Conservation (phyloP, 23 red algal species). For the Porphyridium purpureum region DNA sequence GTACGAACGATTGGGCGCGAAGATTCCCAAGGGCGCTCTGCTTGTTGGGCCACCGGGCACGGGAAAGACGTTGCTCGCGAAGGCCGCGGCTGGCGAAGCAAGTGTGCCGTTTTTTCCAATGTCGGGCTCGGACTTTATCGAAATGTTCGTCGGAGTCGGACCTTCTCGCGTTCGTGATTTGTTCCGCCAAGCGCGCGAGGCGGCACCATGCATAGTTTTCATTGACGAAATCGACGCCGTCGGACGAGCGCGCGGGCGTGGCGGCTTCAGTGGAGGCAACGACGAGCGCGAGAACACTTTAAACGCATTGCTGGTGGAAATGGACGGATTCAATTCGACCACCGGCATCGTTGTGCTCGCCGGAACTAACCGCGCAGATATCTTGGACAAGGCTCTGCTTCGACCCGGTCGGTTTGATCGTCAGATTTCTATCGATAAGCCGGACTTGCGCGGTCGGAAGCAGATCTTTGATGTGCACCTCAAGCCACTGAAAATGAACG, state of each 20-base stretch:
- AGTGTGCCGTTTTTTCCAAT: constrained; percentile 98
- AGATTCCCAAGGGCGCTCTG: constrained; percentile 94
- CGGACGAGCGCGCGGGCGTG: constrained; percentile 74
- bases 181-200: constrained; percentile 68
- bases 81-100: constrained; percentile 88
- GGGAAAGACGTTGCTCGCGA: constrained; percentile 94
- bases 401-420: constrained; percentile 96
- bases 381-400: constrained; percentile 90
- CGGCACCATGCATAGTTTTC: constrained; percentile 95
- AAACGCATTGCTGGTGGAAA: constrained; percentile 95
- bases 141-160: constrained; percentile 99
- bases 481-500: constrained; percentile 31
- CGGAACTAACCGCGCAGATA: constrained; percentile 93
- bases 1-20: constrained; percentile 80
- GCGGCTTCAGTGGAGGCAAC: constrained; percentile 87
- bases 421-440: constrained; percentile 95
- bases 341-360: constrained; percentile 87
- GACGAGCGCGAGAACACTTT: constrained; percentile 99
- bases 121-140: constrained; percentile 97
- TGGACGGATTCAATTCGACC: constrained; percentile 91
- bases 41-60: constrained; percentile 91
- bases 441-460: constrained; percentile 83
- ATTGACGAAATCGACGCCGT: constrained; percentile 99
- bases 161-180: constrained; percentile 87
- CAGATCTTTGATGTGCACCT: constrained; percentile 97